A percentile compares a stretch with the other conserved stretches of the same genome.
Conservation (phyloP, 208 protist genomes). For the Leishmania tarentolae region DNA sequence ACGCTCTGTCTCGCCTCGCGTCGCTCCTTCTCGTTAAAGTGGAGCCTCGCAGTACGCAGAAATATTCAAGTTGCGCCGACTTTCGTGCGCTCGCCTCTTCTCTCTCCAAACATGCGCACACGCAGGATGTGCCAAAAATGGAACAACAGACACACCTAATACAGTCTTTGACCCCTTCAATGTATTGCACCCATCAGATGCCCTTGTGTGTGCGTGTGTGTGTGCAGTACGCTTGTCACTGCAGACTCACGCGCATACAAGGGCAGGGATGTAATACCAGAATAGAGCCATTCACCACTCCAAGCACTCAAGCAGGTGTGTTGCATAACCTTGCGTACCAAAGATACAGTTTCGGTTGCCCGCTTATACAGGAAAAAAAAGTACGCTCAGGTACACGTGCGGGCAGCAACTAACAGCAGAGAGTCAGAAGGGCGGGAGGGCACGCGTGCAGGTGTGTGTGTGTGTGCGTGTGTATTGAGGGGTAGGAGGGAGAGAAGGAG, state of each 20-base stretch:
- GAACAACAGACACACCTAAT: neutral
- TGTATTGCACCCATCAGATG: constrained; percentile 18
- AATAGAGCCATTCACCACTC: constrained; percentile 15
- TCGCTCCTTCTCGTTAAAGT: neutral
- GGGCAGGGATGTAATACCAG: constrained; percentile 6
- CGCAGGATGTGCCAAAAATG: neutral
- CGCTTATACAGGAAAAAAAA: too few relatives aligned
- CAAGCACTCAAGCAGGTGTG: neutral
- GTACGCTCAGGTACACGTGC: neutral
- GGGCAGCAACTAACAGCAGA: neutral
- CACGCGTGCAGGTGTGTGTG: neutral
- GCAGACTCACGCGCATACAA: neutral
- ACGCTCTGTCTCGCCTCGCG: neutral
- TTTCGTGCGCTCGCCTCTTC: neutral
- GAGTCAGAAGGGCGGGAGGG: neutral
- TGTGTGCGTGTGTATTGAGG: neutral
- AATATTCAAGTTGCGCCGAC: neutral
- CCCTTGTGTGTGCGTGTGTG: neutral
- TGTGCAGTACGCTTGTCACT: neutral
- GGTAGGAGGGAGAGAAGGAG: neutral
- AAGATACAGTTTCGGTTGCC: neutral
- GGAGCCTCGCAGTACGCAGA: neutral
- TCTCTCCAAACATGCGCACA: neutral
- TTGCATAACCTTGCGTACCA: neutral
- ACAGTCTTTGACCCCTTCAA: constrained; percentile 31